phyloP scores from a whole-genome alignment of 192 early-diverging fungal species.

The Lunasporangiospora selenospora region DNA sequence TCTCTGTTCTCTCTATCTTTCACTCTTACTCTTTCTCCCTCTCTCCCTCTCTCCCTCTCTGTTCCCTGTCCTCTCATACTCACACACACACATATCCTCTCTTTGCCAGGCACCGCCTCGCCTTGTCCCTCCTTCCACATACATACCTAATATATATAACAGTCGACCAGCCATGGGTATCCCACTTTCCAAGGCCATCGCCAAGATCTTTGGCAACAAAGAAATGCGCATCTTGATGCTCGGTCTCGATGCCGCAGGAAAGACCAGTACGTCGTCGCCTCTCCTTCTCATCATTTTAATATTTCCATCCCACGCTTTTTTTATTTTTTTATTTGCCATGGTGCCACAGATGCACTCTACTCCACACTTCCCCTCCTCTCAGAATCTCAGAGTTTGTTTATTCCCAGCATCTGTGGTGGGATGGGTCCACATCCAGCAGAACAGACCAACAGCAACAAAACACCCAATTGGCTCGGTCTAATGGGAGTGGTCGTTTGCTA shows the following conservation, averaged over 20 bases:
- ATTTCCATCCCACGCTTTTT: not conserved
- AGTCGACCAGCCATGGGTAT: constrained; percentile 86
- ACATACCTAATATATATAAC: constrained; percentile 14
- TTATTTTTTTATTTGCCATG: no score
- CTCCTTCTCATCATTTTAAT: constrained; percentile 4
- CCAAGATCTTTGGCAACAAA: constrained; percentile 85
- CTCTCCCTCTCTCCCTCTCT: not conserved
- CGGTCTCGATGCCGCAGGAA: constrained; percentile 89
- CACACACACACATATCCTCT: constrained; percentile 2
- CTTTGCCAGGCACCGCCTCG: no score
- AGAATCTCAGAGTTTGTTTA: no score
- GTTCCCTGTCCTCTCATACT: not conserved
- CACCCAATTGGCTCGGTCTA: no score
- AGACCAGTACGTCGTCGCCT: constrained; percentile 72
- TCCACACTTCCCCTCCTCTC: no score
- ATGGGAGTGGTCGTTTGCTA: no score
- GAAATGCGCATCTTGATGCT: constrained; percentile 99
- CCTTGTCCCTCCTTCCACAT: no score
- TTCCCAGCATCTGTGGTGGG: no score
- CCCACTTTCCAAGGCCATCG: constrained; percentile 76
- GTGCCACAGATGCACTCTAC: no score
- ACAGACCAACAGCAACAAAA: no score
- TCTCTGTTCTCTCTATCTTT: not conserved
- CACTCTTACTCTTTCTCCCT: not conserved
- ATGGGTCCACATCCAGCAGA: no score